Conservation (phyloP, 1,284 basidiomycete genomes). For the Hypsizygus ulmarius region DNA sequence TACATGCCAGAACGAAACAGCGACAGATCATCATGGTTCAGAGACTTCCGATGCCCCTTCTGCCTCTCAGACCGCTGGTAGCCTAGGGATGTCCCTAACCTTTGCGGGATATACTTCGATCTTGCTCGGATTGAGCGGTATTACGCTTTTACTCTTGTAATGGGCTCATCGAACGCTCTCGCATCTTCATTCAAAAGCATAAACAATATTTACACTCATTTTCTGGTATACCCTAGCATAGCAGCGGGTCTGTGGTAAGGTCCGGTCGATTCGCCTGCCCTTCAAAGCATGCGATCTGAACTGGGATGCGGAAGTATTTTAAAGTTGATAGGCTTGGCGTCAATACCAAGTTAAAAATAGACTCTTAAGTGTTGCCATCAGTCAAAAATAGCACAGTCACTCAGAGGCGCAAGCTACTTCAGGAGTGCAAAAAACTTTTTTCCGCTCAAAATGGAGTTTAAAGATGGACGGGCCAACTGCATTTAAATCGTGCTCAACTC, state of each 20-base stretch:
- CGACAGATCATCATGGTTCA: constrained; percentile 5
- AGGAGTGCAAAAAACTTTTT: constrained; percentile 4
- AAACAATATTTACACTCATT: too few species aligned
- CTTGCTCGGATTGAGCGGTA: constrained; percentile 19
- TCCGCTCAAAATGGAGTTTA: neutral
- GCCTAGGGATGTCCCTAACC: constrained; percentile 14
- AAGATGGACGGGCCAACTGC: neutral
- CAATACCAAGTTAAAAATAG: too few species aligned
- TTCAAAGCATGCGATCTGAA: too few species aligned
- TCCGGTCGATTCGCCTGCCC: too few species aligned
- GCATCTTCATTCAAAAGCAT: neutral
- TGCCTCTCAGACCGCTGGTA: constrained; percentile 12
- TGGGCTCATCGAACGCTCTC: neutral
- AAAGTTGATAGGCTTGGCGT: too few species aligned
- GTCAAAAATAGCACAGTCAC: too few species aligned
- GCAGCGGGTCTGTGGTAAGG: too few species aligned
- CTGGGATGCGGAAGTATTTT: too few species aligned
- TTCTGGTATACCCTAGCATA: too few species aligned
- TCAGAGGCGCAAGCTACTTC: too few species aligned
- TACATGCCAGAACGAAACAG: constrained; percentile 41
- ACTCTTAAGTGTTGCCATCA: too few species aligned
- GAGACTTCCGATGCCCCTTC: constrained; percentile 3
- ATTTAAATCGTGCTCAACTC: neutral
- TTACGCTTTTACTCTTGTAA: constrained; percentile 17
- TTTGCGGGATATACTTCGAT: constrained; percentile 16